These are phyloP conservation scores for Ceratocystis smalleyi DNA, from an alignment of 2,329 filamentous ascomycete genomes.

Conservation along the genomic window DNA sequence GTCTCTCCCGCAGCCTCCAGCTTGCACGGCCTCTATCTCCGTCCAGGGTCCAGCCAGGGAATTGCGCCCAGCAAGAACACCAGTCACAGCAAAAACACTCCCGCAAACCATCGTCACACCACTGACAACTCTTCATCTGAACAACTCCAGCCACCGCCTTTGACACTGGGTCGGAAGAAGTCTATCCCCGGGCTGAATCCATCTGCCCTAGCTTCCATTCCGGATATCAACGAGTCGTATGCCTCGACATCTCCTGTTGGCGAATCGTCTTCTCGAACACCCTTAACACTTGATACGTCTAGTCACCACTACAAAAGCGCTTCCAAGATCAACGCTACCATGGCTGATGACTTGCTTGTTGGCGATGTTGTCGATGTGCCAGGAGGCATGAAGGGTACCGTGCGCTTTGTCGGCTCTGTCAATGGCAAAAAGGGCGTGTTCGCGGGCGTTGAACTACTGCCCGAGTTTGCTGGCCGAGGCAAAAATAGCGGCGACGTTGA, in stretches of 20 bases:
- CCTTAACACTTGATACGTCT: constrained; percentile 19
- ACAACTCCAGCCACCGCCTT: constrained; percentile 9
- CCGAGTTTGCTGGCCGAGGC: constrained; percentile 64
- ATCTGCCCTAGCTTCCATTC: constrained; percentile 46
- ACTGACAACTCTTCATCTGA: background rate
- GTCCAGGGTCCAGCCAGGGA: constrained; percentile 5
- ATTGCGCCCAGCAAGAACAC: background rate
- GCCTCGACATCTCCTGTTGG: constrained; percentile 34
- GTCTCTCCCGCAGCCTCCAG: constrained; percentile 13
- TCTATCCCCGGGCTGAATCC: constrained; percentile 55
- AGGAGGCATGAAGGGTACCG: constrained; percentile 76
- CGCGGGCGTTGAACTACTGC: constrained; percentile 75
- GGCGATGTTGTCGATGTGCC: constrained; percentile 84
- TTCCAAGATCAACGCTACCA: constrained; percentile 20
- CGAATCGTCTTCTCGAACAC: constrained; percentile 20
- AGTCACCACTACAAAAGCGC: constrained; percentile 20
- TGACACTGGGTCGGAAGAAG: constrained; percentile 40
- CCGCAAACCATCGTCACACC: background rate
- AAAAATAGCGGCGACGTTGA: constrained; percentile 97
- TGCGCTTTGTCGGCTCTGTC: constrained; percentile 78
- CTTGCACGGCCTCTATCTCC: constrained; percentile 11
- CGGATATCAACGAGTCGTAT: constrained; percentile 51
- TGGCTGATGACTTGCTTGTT: constrained; percentile 41
- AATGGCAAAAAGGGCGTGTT: constrained; percentile 82
- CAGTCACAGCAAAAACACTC: background rate